A percentile compares a stretch with the other conserved stretches of the same genome.
Conservation (phyloP, 768 basidiomycete genomes). For the Ephemerocybe angulata region DNA sequence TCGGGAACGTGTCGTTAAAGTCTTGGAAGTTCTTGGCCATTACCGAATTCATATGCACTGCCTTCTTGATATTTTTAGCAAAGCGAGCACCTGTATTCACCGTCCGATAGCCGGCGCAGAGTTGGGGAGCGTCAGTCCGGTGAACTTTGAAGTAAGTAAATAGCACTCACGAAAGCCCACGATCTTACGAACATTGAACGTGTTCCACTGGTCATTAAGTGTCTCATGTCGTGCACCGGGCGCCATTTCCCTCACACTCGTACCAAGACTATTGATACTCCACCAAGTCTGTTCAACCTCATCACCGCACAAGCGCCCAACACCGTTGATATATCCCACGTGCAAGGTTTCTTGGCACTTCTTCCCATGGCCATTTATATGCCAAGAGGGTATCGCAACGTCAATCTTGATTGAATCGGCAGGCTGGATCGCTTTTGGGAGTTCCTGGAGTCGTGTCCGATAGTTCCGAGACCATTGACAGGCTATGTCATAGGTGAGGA, state of each 20-base stretch:
- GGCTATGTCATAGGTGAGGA: conserved; percentile 31
- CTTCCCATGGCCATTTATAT: conserved; percentile 22
- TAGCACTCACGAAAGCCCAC: conserved; percentile 16
- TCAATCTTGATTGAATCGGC: not conserved
- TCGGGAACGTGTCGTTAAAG: not conserved
- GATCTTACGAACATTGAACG: conserved; percentile 26
- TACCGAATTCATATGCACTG: conserved; percentile 6
- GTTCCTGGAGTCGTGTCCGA: conserved; percentile 4
- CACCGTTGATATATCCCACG: conserved; percentile 19
- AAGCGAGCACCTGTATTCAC: not conserved
- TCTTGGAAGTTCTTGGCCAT: conserved; percentile 3
- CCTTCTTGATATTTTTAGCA: not conserved
- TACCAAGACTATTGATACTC: conserved; percentile 20
- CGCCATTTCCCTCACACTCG: conserved; percentile 35
- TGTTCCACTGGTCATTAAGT: conserved; percentile 25
- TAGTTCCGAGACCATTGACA: conserved; percentile 29
- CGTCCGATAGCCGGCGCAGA: too few relatives aligned
- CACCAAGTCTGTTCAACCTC: conserved; percentile 32
- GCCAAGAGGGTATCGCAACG: conserved; percentile 24
- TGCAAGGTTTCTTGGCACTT: conserved; percentile 22
- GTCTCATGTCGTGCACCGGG: conserved; percentile 24
- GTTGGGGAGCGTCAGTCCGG: too few relatives aligned
- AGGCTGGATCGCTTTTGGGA: conserved; percentile 12
- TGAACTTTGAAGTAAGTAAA: not conserved
- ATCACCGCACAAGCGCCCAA: conserved; percentile 33